A percentile compares a stretch with the other conserved stretches of the same genome.
These are phyloP conservation scores for Phytopythium vexans DNA, from an alignment of 352 stramenopile genomes.

Conservation along the genomic window DNA sequence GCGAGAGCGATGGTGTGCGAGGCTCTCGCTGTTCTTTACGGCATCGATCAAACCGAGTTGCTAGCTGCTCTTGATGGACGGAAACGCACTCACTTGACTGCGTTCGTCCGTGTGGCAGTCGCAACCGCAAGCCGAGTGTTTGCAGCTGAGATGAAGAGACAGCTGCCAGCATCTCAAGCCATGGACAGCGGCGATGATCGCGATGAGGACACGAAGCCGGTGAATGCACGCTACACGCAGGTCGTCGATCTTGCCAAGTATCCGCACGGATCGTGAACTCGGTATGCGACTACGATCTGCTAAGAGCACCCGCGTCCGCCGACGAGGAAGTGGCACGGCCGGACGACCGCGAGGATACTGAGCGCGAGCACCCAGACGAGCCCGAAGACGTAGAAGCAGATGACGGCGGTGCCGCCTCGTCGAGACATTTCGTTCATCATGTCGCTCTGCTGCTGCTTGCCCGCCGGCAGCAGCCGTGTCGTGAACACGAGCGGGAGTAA, in stretches of 20 bases:
- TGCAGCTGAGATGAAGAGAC: not conserved
- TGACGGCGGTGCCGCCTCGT: slow-evolving; percentile 20
- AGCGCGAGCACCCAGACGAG: slow-evolving; percentile 64
- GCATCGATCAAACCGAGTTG: slow-evolving; percentile 5
- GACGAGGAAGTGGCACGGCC: slow-evolving; percentile 60
- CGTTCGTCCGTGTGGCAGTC: slow-evolving; percentile 17
- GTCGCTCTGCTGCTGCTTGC: slow-evolving; percentile 38
- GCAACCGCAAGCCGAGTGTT: slow-evolving; percentile 9
- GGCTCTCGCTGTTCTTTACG: slow-evolving; percentile 16
- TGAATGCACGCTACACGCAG: too few species aligned
- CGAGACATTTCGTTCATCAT: slow-evolving; percentile 52
- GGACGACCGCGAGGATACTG: slow-evolving; percentile 62
- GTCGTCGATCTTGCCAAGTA: too few species aligned
- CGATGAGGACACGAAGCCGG: too few species aligned
- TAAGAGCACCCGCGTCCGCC: slow-evolving; percentile 51
- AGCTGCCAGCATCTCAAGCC: not conserved
- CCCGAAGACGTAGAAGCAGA: slow-evolving; percentile 48
- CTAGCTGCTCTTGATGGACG: slow-evolving; percentile 1
- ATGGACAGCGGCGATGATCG: too few species aligned
- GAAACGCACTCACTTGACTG: slow-evolving; percentile 12
- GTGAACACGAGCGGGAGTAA: slow-evolving; percentile 44
- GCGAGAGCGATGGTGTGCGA: slow-evolving; percentile 10
- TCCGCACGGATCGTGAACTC: too few species aligned
- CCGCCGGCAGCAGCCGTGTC: slow-evolving; percentile 45
- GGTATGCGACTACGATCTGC: not conserved